phyloP scores from a whole-genome alignment of 345 rosid genomes.

The Barbarea vulgaris region DNA sequence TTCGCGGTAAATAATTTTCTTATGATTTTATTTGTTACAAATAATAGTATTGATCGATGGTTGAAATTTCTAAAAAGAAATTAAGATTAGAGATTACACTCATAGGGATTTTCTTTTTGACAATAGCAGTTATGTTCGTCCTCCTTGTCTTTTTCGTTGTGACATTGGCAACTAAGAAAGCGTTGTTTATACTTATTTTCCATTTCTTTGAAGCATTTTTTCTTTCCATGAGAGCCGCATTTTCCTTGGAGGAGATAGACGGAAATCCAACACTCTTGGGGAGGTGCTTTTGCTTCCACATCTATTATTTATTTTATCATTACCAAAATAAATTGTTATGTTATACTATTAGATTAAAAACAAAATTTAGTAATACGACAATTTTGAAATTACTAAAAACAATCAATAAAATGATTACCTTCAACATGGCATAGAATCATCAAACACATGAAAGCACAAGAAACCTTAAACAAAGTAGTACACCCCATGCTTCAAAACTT shows the following conservation, averaged over 20 bases:
- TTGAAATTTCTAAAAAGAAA: too few species aligned
- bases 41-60: too few species aligned
- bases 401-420: background rate
- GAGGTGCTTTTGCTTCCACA: background rate
- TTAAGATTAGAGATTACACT: background rate
- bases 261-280: background rate
- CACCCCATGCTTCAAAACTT: background rate
- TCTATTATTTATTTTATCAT: background rate
- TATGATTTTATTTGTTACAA: too few species aligned
- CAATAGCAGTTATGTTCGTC: background rate
- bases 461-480: slow-evolving; percentile 5
- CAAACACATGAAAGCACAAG: slow-evolving; percentile 9
- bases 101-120: background rate
- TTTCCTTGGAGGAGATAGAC: background rate
- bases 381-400: too few species aligned
- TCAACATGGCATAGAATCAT: background rate
- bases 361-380: too few species aligned
- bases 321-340: slow-evolving; percentile 1
- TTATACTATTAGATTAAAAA: background rate
- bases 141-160: background rate
- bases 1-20: too few species aligned
- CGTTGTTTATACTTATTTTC: background rate
- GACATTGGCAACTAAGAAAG: background rate
- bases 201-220: slow-evolving; percentile 27
- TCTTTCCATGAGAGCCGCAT: background rate